Evolutionary conservation across 2,329 filamentous ascomycete genomes (phyloP), one percentile per base, ranked within the genome.

Genomic region (Penicillium glabrum): DNA sequence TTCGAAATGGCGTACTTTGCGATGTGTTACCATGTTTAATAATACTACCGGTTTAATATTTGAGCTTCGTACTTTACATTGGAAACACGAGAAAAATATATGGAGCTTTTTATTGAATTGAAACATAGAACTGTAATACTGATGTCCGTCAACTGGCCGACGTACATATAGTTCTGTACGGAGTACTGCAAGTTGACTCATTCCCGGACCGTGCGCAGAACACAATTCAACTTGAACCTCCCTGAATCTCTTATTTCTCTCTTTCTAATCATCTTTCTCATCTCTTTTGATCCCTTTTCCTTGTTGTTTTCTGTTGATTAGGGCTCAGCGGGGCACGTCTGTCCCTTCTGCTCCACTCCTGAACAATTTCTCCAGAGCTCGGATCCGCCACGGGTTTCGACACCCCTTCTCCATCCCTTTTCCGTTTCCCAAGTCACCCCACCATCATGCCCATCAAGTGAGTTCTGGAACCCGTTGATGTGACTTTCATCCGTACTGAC

Each of bases 381-480:
- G 51, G 56, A 46, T 61, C 61, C 59, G 58, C 58, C 61, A 54
- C 51, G 57, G 54, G 57, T 45, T 47, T 55, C 33, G 51, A 54
- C 54, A 29, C 58, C 54, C 49, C 53, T 61, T 60, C 55, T 52
- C 59, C 63, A 65, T 61, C 57, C 57, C 57, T 58, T 60, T 49
- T 23, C 47, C 33, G 24, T 23, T 16, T 50, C 53, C 37, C 54
- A 26, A 48, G 57, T 47, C 33, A 43, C 53, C 51, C 54, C 57
- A 57, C 49, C 62, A 67, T 54, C 49, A 74, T 74, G 72, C 71
- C 72, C 55, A 68, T 74, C 55, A 66, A 70, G 72, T 74, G 60
- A 72, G 71, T 57, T 21, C 24, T 26, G 39, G 16, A 43, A 26
- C 46, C 27, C 31, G 11, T 41, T 35, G 23, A 49, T 33, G 19